Conservation (phyloP, 2,329 filamentous ascomycete species). For the Penicillium sp. region DNA sequence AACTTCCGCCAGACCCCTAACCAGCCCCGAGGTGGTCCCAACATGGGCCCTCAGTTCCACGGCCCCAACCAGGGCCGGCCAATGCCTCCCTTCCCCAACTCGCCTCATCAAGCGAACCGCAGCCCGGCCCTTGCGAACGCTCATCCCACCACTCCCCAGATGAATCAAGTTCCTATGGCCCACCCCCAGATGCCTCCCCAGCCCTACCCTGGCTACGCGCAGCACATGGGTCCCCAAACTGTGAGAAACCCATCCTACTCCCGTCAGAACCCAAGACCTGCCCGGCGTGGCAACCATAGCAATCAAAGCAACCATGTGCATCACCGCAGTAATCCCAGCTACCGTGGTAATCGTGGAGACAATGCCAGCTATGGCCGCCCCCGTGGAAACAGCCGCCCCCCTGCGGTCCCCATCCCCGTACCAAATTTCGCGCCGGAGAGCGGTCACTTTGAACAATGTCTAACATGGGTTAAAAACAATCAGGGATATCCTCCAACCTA, state of each 20-base stretch:
- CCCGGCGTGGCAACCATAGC: slow-evolving; percentile 31
- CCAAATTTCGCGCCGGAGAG: slow-evolving; percentile 70
- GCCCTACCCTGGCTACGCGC: slow-evolving; percentile 58
- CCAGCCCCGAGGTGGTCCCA: slow-evolving; percentile 54
- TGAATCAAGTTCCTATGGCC: slow-evolving; percentile 70
- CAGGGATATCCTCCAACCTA: slow-evolving; percentile 64
- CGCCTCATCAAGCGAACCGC: slow-evolving; percentile 65
- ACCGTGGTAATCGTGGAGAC: not conserved
- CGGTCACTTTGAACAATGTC: slow-evolving; percentile 72
- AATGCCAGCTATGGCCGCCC: not conserved
- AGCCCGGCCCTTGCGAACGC: slow-evolving; percentile 69
- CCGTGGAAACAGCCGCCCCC: not conserved
- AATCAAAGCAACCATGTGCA: not conserved
- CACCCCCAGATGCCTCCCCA: slow-evolving; percentile 65
- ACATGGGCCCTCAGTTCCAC: slow-evolving; percentile 58
- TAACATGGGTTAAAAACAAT: slow-evolving; percentile 63
- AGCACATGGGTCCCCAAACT: slow-evolving; percentile 62
- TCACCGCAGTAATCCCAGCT: not conserved
- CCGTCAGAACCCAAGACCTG: slow-evolving; percentile 34
- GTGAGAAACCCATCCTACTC: slow-evolving; percentile 55
- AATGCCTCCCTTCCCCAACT: slow-evolving; percentile 60
- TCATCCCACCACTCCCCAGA: slow-evolving; percentile 71
- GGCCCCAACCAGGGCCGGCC: slow-evolving; percentile 48
- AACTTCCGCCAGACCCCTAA: slow-evolving; percentile 56
- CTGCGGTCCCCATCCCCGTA: slow-evolving; percentile 29